These are phyloP conservation scores for Sordariomycetes sp. DNA, from an alignment of 2,329 filamentous ascomycete genomes.

Conservation along the genomic window DNA sequence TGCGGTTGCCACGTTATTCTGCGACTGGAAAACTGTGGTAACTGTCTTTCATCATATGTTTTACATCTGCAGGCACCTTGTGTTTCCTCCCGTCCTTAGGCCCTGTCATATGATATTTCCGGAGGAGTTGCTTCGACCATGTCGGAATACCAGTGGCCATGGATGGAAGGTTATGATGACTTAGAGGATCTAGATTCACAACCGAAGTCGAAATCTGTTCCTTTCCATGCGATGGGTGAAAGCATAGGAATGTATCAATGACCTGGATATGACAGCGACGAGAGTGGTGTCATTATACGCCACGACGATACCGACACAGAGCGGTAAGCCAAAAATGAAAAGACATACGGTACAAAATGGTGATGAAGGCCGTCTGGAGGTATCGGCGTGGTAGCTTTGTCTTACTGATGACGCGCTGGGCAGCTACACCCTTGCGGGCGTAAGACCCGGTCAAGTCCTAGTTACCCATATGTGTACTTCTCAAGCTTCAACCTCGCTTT, in stretches of 20 bases:
- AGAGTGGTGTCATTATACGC: conserved; percentile 41
- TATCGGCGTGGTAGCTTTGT: conserved; percentile 48
- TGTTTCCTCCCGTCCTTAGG: no score
- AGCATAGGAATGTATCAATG: conserved; percentile 12
- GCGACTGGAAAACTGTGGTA: background rate
- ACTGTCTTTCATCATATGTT: background rate
- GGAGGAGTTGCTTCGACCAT: background rate
- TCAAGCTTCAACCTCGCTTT: no score
- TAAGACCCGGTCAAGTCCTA: no score
- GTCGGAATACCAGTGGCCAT: background rate
- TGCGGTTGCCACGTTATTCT: background rate
- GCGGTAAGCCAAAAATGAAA: conserved; percentile 48
- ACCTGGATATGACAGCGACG: conserved; percentile 15
- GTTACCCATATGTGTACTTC: no score
- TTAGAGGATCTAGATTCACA: background rate
- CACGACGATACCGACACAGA: conserved; percentile 55
- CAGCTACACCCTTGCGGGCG: no score
- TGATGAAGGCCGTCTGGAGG: conserved; percentile 58
- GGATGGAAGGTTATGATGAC: background rate
- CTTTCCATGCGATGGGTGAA: background rate
- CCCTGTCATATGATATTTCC: background rate
- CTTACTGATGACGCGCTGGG: no score
- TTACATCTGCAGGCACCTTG: background rate
- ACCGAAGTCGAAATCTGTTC: background rate
- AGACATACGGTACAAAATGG: conserved; percentile 57